These are phyloP conservation scores for Pseudogymnoascus sp. DNA, from an alignment of 2,329 filamentous ascomycete species.

Conservation along the genomic window DNA sequence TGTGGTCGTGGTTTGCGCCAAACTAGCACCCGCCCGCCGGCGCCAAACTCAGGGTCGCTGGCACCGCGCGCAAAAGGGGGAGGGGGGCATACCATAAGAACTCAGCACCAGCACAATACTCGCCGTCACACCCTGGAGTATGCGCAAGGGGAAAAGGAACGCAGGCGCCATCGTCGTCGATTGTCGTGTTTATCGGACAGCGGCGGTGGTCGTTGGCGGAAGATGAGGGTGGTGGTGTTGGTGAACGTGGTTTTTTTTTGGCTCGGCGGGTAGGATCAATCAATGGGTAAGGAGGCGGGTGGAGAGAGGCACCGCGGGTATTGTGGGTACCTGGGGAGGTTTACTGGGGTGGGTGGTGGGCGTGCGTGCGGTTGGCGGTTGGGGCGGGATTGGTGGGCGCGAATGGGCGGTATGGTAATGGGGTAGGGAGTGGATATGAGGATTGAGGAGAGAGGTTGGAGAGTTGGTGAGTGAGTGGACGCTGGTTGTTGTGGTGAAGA, in stretches of 20 bases:
- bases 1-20: background rate
- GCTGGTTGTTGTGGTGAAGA: background rate
- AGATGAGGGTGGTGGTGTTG: background rate
- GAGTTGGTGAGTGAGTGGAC: background rate
- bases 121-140: conserved; percentile 36
- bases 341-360: background rate
- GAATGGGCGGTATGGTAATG: background rate
- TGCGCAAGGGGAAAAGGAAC: conserved; percentile 30
- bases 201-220: background rate
- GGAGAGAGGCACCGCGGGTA: background rate
- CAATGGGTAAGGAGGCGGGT: too few relatives aligned
- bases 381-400: background rate
- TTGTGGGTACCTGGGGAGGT: background rate
- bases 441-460: background rate
- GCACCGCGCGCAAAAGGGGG: too few relatives aligned
- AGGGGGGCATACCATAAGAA: conserved; percentile 36
- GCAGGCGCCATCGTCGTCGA: background rate
- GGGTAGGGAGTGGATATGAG: background rate
- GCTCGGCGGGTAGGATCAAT: background rate
- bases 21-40: background rate
- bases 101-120: conserved; percentile 40
- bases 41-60: background rate
- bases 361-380: too few relatives aligned
- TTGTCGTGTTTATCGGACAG: background rate
- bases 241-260: background rate